A percentile compares a stretch with the other conserved stretches of the same genome.
phyloP scores from a whole-genome alignment of 345 rosid species.

The Erucastrum elatum region DNA sequence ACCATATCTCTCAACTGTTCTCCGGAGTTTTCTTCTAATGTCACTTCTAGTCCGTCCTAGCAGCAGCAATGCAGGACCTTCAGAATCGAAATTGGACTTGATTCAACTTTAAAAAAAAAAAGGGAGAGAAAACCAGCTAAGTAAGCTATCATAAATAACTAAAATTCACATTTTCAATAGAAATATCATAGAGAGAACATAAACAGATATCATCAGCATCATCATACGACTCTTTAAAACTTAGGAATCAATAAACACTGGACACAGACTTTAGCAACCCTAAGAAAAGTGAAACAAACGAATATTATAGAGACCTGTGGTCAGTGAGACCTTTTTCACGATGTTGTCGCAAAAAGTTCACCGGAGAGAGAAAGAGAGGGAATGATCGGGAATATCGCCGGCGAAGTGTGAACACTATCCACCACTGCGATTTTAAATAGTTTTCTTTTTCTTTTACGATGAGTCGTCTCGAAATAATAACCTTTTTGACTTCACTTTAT shows the following conservation, averaged over 20 bases:
- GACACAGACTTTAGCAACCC: neutral
- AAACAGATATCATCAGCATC: too few species aligned
- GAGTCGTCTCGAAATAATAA: neutral
- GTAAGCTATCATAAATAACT: neutral
- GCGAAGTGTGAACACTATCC: neutral
- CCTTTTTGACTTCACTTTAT: neutral
- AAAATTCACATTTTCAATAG: too few species aligned
- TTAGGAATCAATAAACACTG: neutral
- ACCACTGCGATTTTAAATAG: conserved; percentile 2
- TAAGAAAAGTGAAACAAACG: neutral
- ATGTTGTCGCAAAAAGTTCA: neutral
- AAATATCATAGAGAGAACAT: too few species aligned
- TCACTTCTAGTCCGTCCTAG: neutral
- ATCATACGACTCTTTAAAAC: neutral
- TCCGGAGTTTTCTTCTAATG: neutral
- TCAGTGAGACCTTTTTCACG: neutral
- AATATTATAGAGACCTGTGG: neutral
- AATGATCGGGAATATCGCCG: neutral
- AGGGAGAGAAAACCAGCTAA: neutral
- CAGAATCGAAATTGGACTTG: neutral
- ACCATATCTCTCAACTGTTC: neutral
- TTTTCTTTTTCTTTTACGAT: neutral
- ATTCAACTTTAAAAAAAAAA: neutral
- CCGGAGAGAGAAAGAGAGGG: neutral
- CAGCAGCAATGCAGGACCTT: conserved; percentile 13